Evolutionary conservation across 306 rosid genomes (phyloP).

Genomic region (Vigna hirtella): DNA sequence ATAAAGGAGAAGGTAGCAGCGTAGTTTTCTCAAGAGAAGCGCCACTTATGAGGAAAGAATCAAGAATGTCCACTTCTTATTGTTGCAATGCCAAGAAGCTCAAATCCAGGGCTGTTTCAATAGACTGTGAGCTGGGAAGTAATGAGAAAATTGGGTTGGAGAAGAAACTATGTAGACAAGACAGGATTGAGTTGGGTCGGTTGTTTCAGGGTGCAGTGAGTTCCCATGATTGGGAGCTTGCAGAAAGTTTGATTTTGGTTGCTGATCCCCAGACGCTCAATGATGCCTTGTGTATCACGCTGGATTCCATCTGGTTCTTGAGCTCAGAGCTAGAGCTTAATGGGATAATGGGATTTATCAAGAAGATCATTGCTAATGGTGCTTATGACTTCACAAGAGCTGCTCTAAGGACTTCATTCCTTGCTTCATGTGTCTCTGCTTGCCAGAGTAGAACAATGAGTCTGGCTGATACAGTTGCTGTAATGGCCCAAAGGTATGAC

Average conservation of each 20-base stretch:
- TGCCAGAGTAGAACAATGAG: slow-evolving; percentile 89
- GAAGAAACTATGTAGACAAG: slow-evolving; percentile 76
- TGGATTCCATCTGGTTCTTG: slow-evolving; percentile 93
- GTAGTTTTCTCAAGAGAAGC: slow-evolving; percentile 68
- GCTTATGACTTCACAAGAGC: slow-evolving; percentile 91
- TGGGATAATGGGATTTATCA: slow-evolving; percentile 67
- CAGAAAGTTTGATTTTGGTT: slow-evolving; percentile 71
- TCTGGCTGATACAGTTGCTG: slow-evolving; percentile 77
- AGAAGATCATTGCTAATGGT: slow-evolving; percentile 71
- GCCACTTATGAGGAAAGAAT: slow-evolving; percentile 57
- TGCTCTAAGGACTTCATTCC: slow-evolving; percentile 83
- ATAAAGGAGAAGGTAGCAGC: slow-evolving; percentile 65
- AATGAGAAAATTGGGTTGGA: slow-evolving; percentile 59
- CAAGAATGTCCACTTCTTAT: slow-evolving; percentile 49
- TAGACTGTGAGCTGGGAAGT: slow-evolving; percentile 51
- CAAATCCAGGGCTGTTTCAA: slow-evolving; percentile 49
- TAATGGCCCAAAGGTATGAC: slow-evolving; percentile 86
- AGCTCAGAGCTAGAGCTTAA: slow-evolving; percentile 67
- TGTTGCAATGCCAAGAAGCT: slow-evolving; percentile 63
- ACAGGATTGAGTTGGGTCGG: slow-evolving; percentile 79
- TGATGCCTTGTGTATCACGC: slow-evolving; percentile 81
- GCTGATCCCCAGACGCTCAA: slow-evolving; percentile 85
- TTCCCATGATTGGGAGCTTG: slow-evolving; percentile 84
- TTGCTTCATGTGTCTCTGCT: slow-evolving; percentile 93
- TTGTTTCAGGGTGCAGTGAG: slow-evolving; percentile 80